A percentile compares a stretch with the other conserved stretches of the same genome.
These are phyloP conservation scores for Astrothelium subdiscretum DNA, from an alignment of 495 filamentous ascomycete species.

Conservation along the genomic window DNA sequence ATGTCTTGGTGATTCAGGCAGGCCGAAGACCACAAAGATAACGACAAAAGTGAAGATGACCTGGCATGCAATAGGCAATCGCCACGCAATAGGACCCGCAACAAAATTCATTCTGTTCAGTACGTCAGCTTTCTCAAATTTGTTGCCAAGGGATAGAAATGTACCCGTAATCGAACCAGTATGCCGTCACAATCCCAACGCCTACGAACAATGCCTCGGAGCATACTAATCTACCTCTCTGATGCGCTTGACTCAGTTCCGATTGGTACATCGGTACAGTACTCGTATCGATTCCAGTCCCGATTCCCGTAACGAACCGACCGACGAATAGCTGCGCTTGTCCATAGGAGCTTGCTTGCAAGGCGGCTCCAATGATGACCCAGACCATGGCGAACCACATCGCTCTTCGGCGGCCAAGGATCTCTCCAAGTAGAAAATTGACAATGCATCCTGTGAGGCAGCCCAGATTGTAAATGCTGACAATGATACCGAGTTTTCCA, in stretches of 20 bases:
- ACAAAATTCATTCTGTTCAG: slow-evolving; percentile 17
- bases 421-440: slow-evolving; percentile 21
- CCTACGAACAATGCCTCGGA: slow-evolving; percentile 26
- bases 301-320: slow-evolving; percentile 23
- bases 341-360: slow-evolving; percentile 21
- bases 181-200: slow-evolving; percentile 24
- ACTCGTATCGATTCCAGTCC: slow-evolving; percentile 22
- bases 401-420: slow-evolving; percentile 18
- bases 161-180: slow-evolving; percentile 17
- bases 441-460: slow-evolving; percentile 25
- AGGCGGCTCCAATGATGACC: slow-evolving; percentile 21
- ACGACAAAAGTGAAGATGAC: slow-evolving; percentile 24
- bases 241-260: slow-evolving; percentile 23
- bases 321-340: slow-evolving; percentile 21
- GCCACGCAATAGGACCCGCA: slow-evolving; percentile 21
- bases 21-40: slow-evolving; percentile 25
- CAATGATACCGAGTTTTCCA: slow-evolving; percentile 23
- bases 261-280: slow-evolving; percentile 26
- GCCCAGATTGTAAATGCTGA: slow-evolving; percentile 26
- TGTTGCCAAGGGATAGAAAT: too few species aligned
- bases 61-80: slow-evolving; percentile 25
- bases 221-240: slow-evolving; percentile 21
- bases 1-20: slow-evolving; percentile 25
- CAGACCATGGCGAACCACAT: slow-evolving; percentile 28
- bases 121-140: too few species aligned